phyloP scores from a whole-genome alignment of 78 protist species.

The Isochrysis galbana region DNA sequence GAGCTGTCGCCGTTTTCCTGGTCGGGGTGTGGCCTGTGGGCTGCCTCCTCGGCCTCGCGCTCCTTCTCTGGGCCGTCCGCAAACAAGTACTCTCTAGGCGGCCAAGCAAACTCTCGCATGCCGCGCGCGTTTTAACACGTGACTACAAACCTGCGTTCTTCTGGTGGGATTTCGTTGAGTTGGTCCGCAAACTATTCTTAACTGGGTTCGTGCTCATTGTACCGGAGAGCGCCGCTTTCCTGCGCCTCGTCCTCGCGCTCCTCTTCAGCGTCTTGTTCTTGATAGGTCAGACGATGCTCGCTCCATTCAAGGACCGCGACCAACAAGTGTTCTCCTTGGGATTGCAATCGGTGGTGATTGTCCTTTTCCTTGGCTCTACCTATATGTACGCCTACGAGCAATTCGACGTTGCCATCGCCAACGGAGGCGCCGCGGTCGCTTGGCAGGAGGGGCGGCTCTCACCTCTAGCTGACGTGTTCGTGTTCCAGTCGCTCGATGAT shows the following conservation, averaged over 20 bases:
- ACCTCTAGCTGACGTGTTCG: background rate
- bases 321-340: background rate
- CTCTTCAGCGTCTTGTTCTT: background rate
- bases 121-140: background rate
- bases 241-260: background rate
- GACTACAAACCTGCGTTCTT: background rate
- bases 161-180: background rate
- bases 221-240: background rate
- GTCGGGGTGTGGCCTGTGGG: background rate
- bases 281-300: background rate
- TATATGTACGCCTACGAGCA: background rate
- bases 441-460: background rate
- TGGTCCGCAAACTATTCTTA: background rate
- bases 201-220: background rate
- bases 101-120: no score
- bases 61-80: background rate
- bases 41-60: background rate
- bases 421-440: background rate
- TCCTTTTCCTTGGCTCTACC: background rate
- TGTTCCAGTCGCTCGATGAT: background rate
- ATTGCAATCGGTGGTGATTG: background rate
- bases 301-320: background rate
- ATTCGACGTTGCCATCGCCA: background rate
- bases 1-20: background rate
- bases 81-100: background rate